Evolutionary conservation across 2,329 filamentous ascomycete genomes (phyloP).

Genomic region (Penicillium sp.): DNA sequence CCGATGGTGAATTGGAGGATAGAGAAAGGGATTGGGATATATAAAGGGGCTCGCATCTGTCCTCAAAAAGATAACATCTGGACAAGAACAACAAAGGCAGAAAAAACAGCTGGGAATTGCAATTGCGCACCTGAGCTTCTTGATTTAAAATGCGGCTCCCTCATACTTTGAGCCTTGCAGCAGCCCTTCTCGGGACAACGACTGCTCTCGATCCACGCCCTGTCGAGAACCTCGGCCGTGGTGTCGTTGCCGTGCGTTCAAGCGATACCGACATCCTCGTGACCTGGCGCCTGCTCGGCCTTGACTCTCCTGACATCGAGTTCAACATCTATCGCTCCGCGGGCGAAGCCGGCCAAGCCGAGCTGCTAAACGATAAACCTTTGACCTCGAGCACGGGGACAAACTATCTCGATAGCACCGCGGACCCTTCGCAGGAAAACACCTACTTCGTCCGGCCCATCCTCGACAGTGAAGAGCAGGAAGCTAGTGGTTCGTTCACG

Average conservation of each 20-base stretch:
- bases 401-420: slow-evolving; percentile 10
- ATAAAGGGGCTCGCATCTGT: background rate
- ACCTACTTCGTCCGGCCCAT: slow-evolving; percentile 10
- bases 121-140: background rate
- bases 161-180: background rate
- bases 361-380: background rate
- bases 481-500: background rate
- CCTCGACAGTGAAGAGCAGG: background rate
- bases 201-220: background rate
- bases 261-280: background rate
- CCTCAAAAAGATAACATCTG: background rate
- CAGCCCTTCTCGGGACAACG: background rate
- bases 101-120: background rate
- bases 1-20: too few species aligned
- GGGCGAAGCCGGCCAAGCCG: background rate
- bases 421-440: background rate
- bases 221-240: slow-evolving; percentile 13
- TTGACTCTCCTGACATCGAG: slow-evolving; percentile 6
- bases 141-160: background rate
- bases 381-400: background rate
- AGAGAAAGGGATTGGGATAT: background rate
- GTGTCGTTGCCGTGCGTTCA: slow-evolving; percentile 9
- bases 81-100: background rate
- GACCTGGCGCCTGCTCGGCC: slow-evolving; percentile 12
- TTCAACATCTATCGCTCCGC: slow-evolving; percentile 14